Percentiles rank a stretch among this genome's conserved stretches.
Conservation (phyloP, 2,329 filamentous ascomycete genomes). For the Exserohilum turcica region DNA sequence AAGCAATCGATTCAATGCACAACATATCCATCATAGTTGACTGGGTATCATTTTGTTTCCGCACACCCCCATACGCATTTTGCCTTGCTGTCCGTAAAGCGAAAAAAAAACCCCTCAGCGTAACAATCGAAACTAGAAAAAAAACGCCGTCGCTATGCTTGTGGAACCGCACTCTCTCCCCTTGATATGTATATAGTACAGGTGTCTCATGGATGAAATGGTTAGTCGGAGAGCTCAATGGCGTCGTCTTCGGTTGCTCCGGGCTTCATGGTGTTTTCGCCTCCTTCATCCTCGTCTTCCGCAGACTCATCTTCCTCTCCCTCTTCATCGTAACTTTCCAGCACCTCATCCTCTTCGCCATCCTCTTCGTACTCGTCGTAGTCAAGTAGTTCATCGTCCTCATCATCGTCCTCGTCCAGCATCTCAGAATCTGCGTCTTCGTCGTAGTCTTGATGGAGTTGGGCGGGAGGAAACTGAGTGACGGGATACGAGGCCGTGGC, state of each 20-base stretch:
- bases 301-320: conserved; percentile 16
- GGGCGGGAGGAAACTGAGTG: conserved; percentile 1
- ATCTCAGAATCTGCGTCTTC: conserved; percentile 23
- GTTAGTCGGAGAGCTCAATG: conserved; percentile 42
- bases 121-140: too few relatives aligned
- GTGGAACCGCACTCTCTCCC: not conserved
- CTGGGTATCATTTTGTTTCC: conserved; percentile 1
- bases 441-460: not conserved
- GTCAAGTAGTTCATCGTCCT: conserved; percentile 9
- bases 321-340: conserved; percentile 23
- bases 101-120: not conserved
- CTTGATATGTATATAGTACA: too few relatives aligned
- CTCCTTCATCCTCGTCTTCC: conserved; percentile 14
- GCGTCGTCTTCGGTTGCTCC: conserved; percentile 42
- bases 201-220: not conserved
- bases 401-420: conserved; percentile 14
- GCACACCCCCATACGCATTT: not conserved
- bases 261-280: conserved; percentile 4
- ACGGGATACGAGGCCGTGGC: conserved; percentile 1
- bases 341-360: conserved; percentile 7
- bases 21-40: not conserved
- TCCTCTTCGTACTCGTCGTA: conserved; percentile 6
- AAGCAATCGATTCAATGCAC: not conserved
- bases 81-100: not conserved
- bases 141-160: conserved; percentile 9